phyloP scores from a whole-genome alignment of 2,329 filamentous ascomycete species.

The Pseudofabraea citricarpa region DNA sequence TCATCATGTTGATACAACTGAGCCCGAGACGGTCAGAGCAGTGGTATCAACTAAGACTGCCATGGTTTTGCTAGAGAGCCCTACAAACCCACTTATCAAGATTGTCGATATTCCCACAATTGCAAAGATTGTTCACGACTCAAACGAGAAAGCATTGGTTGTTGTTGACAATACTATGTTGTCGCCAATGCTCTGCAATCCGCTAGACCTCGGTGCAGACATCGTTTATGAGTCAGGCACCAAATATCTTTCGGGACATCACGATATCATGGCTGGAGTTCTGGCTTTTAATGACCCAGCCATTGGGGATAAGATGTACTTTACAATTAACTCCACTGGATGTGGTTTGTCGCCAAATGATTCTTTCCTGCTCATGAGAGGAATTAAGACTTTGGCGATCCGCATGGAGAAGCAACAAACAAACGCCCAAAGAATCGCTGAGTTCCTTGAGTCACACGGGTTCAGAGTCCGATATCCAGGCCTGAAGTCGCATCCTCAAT shows the following conservation, averaged over 20 bases:
- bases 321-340: slow-evolving; percentile 94
- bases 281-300: slow-evolving; percentile 81
- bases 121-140: slow-evolving; percentile 68
- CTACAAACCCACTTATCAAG: slow-evolving; percentile 97
- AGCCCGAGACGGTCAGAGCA: slow-evolving; percentile 62
- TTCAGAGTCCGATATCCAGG: slow-evolving; percentile 96
- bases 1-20: slow-evolving; percentile 93
- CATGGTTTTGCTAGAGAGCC: slow-evolving; percentile 94
- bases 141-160: slow-evolving; percentile 75
- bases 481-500: slow-evolving; percentile 90
- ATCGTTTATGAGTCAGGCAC: slow-evolving; percentile 97
- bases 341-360: slow-evolving; percentile 94
- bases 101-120: slow-evolving; percentile 88
- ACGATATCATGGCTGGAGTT: slow-evolving; percentile 98
- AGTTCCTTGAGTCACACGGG: slow-evolving; percentile 84
- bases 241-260: slow-evolving; percentile 95
- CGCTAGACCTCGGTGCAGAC: slow-evolving; percentile 89
- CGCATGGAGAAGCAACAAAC: slow-evolving; percentile 98
- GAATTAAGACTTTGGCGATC: slow-evolving; percentile 93
- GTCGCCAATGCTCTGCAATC: slow-evolving; percentile 89
- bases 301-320: slow-evolving; percentile 86
- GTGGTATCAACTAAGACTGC: slow-evolving; percentile 76
- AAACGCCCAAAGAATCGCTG: slow-evolving; percentile 85
- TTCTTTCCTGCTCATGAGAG: slow-evolving; percentile 90
- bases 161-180: slow-evolving; percentile 99